phyloP scores from a whole-genome alignment of 352 stramenopile genomes.

The Globisporangium nunn region DNA sequence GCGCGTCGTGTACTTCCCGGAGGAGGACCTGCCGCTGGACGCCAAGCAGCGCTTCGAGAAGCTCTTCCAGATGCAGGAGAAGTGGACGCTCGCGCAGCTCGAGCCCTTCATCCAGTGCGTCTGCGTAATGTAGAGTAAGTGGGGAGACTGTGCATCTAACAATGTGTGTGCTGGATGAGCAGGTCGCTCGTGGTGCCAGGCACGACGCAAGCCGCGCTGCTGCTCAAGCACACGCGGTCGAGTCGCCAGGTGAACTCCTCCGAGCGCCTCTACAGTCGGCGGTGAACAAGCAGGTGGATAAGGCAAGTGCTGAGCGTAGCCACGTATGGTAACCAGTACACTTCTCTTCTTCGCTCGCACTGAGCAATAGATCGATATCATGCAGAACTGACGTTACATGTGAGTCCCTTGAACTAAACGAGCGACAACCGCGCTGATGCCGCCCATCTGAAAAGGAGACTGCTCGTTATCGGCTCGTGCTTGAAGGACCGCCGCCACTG shows the following conservation, averaged over 20 bases:
- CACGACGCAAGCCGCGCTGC: slow-evolving; percentile 64
- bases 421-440: slow-evolving; percentile 11
- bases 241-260: slow-evolving; percentile 66
- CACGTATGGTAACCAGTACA: too few relatives aligned
- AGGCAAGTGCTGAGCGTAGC: neutral
- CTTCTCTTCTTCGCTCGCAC: too few relatives aligned
- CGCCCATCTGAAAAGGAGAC: slow-evolving; percentile 17
- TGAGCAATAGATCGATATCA: too few relatives aligned
- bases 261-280: slow-evolving; percentile 66
- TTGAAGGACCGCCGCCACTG: slow-evolving; percentile 27
- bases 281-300: slow-evolving; percentile 2
- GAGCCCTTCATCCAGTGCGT: slow-evolving; percentile 79
- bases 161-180: neutral
- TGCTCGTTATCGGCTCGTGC: slow-evolving; percentile 26
- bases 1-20: slow-evolving; percentile 58
- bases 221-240: slow-evolving; percentile 77
- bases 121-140: too few relatives aligned
- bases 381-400: neutral
- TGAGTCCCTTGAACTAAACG: slow-evolving; percentile 17
- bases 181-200: slow-evolving; percentile 57
- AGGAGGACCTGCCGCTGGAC: slow-evolving; percentile 56
- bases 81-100: slow-evolving; percentile 75
- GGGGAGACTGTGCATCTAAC: slow-evolving; percentile 3
- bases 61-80: slow-evolving; percentile 75
- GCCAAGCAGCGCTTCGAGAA: slow-evolving; percentile 71